Evolutionary conservation across 192 early-diverging fungal genomes (phyloP), one percentile per base, ranked within the genome.

Genomic region (Geosiphon pyriformis): DNA sequence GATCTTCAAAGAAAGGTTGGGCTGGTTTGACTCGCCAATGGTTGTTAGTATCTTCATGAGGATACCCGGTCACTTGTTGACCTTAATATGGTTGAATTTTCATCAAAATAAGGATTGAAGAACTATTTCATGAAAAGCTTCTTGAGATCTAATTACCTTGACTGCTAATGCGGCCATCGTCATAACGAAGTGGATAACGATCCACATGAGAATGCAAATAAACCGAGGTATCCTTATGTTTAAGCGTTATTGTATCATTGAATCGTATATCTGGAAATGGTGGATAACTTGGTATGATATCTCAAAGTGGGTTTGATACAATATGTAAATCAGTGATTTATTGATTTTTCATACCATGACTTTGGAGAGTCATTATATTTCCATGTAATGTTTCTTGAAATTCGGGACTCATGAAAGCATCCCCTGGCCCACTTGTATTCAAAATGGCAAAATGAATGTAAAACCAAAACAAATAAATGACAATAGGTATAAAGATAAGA

Each of bases 401-500:
- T 53, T 80, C 78, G 23, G 91, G 78, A 25, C 85, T 89, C 90
- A 97, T 93, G 77, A 95, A 96, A 34, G 83, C 84, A 78, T 98
- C 96, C 48, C 96, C 96, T 26, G 94, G 87, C 7, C 96, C 96
- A 67, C 81, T 82, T 65, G 81, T 81, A 25, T 79, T 84, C 55
- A 98, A 76, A 29, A 95, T 75, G 7, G 79, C 80, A 83, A 98
- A 98, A 71, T 98, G 96, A 42, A 98, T 72, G 73, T 88, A 92
- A 75, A 98, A 98, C 82, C 88, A 93, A 26, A 83, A 82, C 25
- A 92, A 71, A 65, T 97, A 98, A 6, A 96, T 66, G 8, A 74
- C 17, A 25, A 88, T 52, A 37, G 96, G 96, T 11, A 97, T 68
- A 51, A 90, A 27, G 59, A 98, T 95, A 27, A 98, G 78, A 54